A percentile compares a stretch with the other conserved stretches of the same genome.
Conservation (phyloP, 73 alveolate genomes). For the Vitrella brassicaformis region DNA sequence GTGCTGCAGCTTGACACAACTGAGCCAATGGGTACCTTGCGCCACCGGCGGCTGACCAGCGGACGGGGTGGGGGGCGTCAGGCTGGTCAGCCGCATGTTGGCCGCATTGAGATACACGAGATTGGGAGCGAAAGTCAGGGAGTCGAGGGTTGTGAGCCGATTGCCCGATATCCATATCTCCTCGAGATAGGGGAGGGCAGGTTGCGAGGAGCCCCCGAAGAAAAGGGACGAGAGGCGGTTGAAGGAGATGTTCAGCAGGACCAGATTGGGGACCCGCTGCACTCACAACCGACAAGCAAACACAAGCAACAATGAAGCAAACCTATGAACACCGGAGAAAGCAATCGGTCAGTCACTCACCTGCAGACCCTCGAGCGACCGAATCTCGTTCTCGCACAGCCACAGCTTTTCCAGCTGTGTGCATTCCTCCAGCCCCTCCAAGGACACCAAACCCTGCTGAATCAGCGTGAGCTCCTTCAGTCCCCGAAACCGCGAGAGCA, state of each 20-base stretch:
- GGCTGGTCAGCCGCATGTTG: not conserved
- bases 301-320: no score
- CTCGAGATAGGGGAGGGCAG: constrained; percentile 15
- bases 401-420: constrained; percentile 51
- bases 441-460: not conserved
- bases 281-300: no score
- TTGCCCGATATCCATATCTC: constrained; percentile 55
- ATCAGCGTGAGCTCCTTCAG: not conserved
- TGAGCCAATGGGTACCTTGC: constrained; percentile 47
- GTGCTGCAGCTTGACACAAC: constrained; percentile 38
- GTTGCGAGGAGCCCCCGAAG: constrained; percentile 6
- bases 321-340: not conserved
- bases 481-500: not conserved
- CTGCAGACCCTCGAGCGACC: constrained; percentile 4
- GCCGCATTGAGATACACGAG: not conserved
- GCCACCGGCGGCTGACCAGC: constrained; percentile 29
- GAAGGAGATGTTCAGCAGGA: not conserved
- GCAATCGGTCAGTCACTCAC: not conserved
- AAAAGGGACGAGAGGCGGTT: not conserved
- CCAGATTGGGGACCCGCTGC: no score
- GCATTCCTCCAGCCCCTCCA: constrained; percentile 65
- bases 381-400: constrained; percentile 45
- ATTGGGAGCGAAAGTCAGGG: not conserved
- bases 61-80: no score
- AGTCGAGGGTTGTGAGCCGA: constrained; percentile 1